A percentile compares a stretch with the other conserved stretches of the same genome.
Conservation (phyloP, 139 green algal species). For the Tetratostichococcus sp. region DNA sequence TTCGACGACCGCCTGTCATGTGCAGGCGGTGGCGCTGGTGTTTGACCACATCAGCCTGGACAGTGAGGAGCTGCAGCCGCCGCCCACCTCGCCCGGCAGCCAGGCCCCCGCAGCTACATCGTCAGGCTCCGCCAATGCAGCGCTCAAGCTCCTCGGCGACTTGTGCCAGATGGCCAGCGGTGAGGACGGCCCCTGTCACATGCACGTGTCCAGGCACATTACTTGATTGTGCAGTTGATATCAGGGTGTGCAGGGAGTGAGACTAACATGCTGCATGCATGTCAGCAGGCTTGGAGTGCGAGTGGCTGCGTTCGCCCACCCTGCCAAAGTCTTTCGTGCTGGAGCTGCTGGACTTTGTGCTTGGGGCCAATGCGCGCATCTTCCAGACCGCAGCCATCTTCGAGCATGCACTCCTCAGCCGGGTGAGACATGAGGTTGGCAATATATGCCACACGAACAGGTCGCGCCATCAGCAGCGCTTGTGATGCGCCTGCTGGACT, state of each 20-base stretch:
- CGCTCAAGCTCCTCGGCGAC: conserved; percentile 60
- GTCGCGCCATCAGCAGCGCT: no score
- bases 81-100: neutral
- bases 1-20: no score
- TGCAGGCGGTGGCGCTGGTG: conserved; percentile 66
- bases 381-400: conserved; percentile 45
- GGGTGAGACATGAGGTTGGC: neutral
- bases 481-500: no score
- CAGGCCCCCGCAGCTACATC: neutral
- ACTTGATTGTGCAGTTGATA: no score
- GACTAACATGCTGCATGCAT: no score
- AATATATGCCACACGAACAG: no score
- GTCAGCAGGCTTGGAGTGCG: conserved; percentile 22
- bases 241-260: no score
- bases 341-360: conserved; percentile 77
- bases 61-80: neutral
- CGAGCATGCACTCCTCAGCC: conserved; percentile 31
- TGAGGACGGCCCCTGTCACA: conserved; percentile 2
- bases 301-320: conserved; percentile 52
- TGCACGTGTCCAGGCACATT: no score
- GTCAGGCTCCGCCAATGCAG: conserved; percentile 25
- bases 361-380: conserved; percentile 47
- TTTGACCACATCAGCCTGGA: conserved; percentile 61
- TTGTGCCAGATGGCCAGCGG: conserved; percentile 49
- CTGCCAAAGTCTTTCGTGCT: conserved; percentile 62